Evolutionary conservation across 768 basidiomycete species (phyloP).

Genomic region (Leucocoprinus sp.): DNA sequence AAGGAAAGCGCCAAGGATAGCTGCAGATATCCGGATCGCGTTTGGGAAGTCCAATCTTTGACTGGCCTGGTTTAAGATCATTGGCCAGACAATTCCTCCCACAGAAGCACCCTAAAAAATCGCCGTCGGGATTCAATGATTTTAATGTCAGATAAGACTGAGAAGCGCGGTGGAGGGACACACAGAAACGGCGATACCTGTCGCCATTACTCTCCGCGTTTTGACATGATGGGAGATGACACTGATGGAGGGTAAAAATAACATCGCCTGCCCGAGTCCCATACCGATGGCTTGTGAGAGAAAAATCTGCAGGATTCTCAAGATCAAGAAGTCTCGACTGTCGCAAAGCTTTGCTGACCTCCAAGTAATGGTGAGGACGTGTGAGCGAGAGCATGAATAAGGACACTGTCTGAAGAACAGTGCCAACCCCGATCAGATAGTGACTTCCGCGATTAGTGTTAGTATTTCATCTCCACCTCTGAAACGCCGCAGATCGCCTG

Average conservation of each 20-base stretch:
- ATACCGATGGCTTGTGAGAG: conserved; percentile 51
- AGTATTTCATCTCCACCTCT: conserved; percentile 9
- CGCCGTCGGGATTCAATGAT: no score
- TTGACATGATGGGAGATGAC: conserved; percentile 41
- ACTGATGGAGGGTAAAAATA: conserved; percentile 42
- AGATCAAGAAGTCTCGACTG: neutral
- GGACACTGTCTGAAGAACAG: conserved; percentile 28
- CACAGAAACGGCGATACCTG: conserved; percentile 34
- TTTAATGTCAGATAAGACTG: neutral
- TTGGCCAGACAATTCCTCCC: conserved; percentile 46
- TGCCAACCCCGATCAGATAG: conserved; percentile 27
- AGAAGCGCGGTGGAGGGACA: conserved; percentile 17
- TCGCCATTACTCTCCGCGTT: conserved; percentile 28
- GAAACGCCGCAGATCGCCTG: conserved; percentile 6
- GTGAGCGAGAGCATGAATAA: conserved; percentile 39
- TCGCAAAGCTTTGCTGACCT: conserved; percentile 21
- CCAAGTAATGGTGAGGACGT: conserved; percentile 32
- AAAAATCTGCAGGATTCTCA: conserved; percentile 30
- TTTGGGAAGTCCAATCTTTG: conserved; percentile 24
- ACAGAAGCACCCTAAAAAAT: conserved; percentile 30
- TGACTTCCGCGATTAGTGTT: conserved; percentile 19
- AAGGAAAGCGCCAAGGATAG: conserved; percentile 23
- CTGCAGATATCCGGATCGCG: conserved; percentile 29
- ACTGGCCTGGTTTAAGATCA: conserved; percentile 33
- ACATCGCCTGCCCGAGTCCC: conserved; percentile 38